Evolutionary conservation across 768 basidiomycete species (phyloP), one percentile per base, ranked within the genome.

Genomic region (Amanita thiersii): DNA sequence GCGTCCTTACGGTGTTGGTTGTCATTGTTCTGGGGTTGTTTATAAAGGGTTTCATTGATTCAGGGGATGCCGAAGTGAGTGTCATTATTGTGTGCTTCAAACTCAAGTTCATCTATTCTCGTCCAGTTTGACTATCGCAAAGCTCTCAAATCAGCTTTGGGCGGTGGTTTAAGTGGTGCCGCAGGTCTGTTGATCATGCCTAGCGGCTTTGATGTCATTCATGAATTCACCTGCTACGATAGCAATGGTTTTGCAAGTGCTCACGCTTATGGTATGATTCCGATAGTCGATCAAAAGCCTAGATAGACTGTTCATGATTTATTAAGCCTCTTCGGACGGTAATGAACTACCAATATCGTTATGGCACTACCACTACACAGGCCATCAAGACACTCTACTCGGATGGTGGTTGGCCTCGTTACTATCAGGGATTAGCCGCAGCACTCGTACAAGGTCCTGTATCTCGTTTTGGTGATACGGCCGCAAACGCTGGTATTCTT

Each of bases 331-430:
- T 94, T n/a, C 77, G 91, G n/a, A 96, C 93, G 2, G 73, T 92
- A 42, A 97, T 98, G 94, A 98, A 98, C 68, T 96, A 87, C 56
- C 90, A 92, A 64, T 91, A 92, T 57, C 77, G 83, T 40, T 92
- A 79, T 55, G 92, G 92, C 14, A 83, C 82, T 2, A 73, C 79
- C 1, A 79, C 79, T 5, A 77, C 77, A 0, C 61, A 71, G 26
- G 81, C 86, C 10, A 75, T 71, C 43, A 58, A 60, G 36, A 87
- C 76, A 2, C 77, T 93, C 12, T 84, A 84, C 56, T 61, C 60
- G 2, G 84, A 91, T 45, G 90, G 91, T 9, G 88, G 89, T 5
- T 83, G 74, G 66, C 65, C 73, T 26, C 75, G 93, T 31, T 96
- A 85, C 60, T 98, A 96, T 59, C 81, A 87, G 49, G 94, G 94